A percentile compares a stretch with the other conserved stretches of the same genome.
Evolutionary conservation across 805 yeast species (phyloP).

Genomic region (Starmera dryadoides): DNA sequence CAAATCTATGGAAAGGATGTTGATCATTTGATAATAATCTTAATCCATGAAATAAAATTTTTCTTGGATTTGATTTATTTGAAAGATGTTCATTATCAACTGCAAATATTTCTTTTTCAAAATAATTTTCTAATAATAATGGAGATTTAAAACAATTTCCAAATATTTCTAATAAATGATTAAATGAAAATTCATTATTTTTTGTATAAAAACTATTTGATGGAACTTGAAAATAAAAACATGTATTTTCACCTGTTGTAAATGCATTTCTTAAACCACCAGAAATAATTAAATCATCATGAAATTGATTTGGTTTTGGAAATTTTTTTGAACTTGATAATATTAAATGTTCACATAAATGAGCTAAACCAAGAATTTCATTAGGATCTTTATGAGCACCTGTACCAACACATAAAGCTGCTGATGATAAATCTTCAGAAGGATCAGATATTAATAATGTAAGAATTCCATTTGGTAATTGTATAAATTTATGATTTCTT

Average conservation of each 20-base stretch:
- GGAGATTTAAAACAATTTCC: slow-evolving; percentile 47
- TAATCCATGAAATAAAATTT: slow-evolving; percentile 52
- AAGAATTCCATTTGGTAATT: slow-evolving; percentile 61
- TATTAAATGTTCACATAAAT: slow-evolving; percentile 76
- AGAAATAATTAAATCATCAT: slow-evolving; percentile 31
- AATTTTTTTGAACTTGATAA: slow-evolving; percentile 48
- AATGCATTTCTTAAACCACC: slow-evolving; percentile 63
- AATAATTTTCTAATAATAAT: slow-evolving; percentile 31
- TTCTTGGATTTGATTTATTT: slow-evolving; percentile 37
- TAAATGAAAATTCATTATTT: slow-evolving; percentile 31
- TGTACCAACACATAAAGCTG: slow-evolving; percentile 66
- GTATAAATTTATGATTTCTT: slow-evolving; percentile 36
- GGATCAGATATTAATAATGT: slow-evolving; percentile 74
- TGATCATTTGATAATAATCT: slow-evolving; percentile 37
- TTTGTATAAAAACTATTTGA: slow-evolving; percentile 21
- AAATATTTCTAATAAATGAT: slow-evolving; percentile 39
- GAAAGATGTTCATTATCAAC: slow-evolving; percentile 60
- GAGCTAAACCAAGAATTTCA: slow-evolving; percentile 75
- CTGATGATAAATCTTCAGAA: slow-evolving; percentile 52
- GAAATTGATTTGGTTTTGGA: slow-evolving; percentile 40
- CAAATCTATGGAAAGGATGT: slow-evolving; percentile 55
- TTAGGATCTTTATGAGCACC: slow-evolving; percentile 81
- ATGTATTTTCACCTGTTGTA: slow-evolving; percentile 62
- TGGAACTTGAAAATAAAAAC: slow-evolving; percentile 59
- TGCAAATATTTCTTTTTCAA: slow-evolving; percentile 48